Evolutionary conservation across 345 rosid genomes (phyloP).

Genomic region (Aethionema arabicum): DNA sequence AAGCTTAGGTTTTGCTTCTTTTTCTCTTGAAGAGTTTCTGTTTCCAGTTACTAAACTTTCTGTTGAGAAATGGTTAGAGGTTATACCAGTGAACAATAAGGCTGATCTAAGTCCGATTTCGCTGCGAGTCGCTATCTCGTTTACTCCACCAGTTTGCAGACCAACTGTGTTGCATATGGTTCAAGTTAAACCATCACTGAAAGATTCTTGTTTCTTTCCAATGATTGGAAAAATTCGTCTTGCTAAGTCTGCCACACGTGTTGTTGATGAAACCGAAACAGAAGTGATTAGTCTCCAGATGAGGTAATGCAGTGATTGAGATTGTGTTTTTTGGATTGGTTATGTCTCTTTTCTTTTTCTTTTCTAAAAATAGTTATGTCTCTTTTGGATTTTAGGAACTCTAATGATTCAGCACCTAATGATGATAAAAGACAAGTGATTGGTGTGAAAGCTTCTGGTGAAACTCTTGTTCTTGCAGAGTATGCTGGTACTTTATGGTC

Average conservation of each 20-base stretch:
- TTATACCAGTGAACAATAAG: conserved; percentile 46
- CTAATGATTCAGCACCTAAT: conserved; percentile 35
- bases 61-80: conserved; percentile 73
- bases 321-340: too few relatives aligned
- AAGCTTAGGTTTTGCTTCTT: conserved; percentile 56
- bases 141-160: conserved; percentile 60
- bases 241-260: conserved; percentile 44
- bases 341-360: background rate
- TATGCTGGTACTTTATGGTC: conserved; percentile 57
- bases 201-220: conserved; percentile 65
- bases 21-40: conserved; percentile 59
- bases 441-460: conserved; percentile 53
- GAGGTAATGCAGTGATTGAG: conserved; percentile 46
- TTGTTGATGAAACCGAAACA: conserved; percentile 54
- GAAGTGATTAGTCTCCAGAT: conserved; percentile 76
- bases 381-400: conserved; percentile 42
- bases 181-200: conserved; percentile 42
- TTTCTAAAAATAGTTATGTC: background rate
- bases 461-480: conserved; percentile 60
- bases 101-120: conserved; percentile 46
- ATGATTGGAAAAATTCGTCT: conserved; percentile 44
- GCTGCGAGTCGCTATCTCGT: conserved; percentile 66
- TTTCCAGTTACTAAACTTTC: conserved; percentile 65
- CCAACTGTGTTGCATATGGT: conserved; percentile 55
- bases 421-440: conserved; percentile 59